Conservation (phyloP, 1,139 yeast genomes). For the Geotrichum cucujoidarum region DNA sequence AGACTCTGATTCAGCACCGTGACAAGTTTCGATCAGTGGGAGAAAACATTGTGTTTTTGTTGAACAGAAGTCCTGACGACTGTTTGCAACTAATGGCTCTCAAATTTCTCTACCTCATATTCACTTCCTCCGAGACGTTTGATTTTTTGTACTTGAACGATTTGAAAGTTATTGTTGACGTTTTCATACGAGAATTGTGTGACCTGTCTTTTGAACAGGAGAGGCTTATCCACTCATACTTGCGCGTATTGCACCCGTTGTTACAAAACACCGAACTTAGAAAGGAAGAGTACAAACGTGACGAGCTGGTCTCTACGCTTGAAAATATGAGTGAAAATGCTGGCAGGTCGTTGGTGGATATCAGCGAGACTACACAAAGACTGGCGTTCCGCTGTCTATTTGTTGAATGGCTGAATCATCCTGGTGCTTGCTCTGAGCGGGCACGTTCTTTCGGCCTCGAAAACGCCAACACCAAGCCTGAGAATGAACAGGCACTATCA, state of each 20-base stretch:
- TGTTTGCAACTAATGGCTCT: constrained; percentile 73
- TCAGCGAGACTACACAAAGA: constrained; percentile 44
- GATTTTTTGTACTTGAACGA: constrained; percentile 80
- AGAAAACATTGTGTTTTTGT: constrained; percentile 53
- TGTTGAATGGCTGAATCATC: constrained; percentile 51
- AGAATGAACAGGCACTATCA: neutral
- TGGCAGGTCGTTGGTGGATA: constrained; percentile 15
- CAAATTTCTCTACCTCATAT: constrained; percentile 68
- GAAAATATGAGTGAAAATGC: constrained; percentile 39
- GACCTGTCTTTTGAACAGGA: constrained; percentile 61
- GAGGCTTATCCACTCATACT: constrained; percentile 63
- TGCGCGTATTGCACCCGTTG: constrained; percentile 71
- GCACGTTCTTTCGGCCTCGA: neutral
- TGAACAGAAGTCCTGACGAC: constrained; percentile 72
- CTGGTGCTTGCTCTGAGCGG: neutral
- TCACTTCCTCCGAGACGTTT: constrained; percentile 60
- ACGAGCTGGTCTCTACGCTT: constrained; percentile 50
- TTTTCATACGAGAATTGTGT: constrained; percentile 71
- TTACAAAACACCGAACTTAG: constrained; percentile 49
- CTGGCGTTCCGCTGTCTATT: constrained; percentile 59
- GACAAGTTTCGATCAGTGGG: constrained; percentile 46
- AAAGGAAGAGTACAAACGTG: constrained; percentile 56
- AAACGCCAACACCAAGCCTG: neutral
- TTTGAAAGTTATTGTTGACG: constrained; percentile 78
- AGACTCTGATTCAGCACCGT: constrained; percentile 25